Conservation (phyloP, 2,329 filamentous ascomycete species). For the Fusarium buxicola region DNA sequence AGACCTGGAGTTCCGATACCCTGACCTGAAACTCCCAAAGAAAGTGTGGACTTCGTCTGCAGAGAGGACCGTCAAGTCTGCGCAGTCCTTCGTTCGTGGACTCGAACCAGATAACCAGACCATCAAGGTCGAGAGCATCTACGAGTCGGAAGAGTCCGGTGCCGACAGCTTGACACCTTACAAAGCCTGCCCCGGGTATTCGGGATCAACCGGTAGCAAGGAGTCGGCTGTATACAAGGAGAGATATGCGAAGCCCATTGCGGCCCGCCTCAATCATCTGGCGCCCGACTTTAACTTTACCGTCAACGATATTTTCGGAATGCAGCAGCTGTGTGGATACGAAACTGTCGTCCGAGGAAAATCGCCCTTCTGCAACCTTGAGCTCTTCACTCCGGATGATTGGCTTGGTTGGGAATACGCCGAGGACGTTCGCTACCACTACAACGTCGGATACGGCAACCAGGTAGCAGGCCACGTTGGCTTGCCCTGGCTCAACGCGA, state of each 20-base stretch:
- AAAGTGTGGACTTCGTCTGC: constrained; percentile 73
- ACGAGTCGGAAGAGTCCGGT: constrained; percentile 67
- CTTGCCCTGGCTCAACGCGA: constrained; percentile 75
- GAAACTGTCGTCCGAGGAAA: constrained; percentile 72
- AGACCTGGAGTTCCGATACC: constrained; percentile 69
- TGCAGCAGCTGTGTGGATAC: constrained; percentile 75
- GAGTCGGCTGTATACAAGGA: constrained; percentile 63
- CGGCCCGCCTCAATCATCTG: constrained; percentile 64
- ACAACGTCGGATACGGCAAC: constrained; percentile 75
- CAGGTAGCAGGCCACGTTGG: constrained; percentile 68
- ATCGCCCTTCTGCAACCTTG: constrained; percentile 70
- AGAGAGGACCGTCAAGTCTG: constrained; percentile 69
- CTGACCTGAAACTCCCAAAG: constrained; percentile 62
- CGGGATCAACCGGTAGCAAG: constrained; percentile 65
- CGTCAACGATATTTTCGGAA: constrained; percentile 69
- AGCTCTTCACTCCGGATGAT: constrained; percentile 69
- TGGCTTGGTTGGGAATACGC: constrained; percentile 76
- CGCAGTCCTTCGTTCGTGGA: constrained; percentile 68
- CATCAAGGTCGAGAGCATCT: constrained; percentile 66
- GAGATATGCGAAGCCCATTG: constrained; percentile 70
- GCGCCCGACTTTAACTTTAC: constrained; percentile 73
- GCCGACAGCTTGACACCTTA: constrained; percentile 73
- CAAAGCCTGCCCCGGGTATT: constrained; percentile 72
- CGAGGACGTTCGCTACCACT: constrained; percentile 72
- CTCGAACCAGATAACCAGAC: constrained; percentile 63